Base-by-base conservation (phyloP, 768 basidiomycete species). In the Hygrophorus pudorinus region DNA sequence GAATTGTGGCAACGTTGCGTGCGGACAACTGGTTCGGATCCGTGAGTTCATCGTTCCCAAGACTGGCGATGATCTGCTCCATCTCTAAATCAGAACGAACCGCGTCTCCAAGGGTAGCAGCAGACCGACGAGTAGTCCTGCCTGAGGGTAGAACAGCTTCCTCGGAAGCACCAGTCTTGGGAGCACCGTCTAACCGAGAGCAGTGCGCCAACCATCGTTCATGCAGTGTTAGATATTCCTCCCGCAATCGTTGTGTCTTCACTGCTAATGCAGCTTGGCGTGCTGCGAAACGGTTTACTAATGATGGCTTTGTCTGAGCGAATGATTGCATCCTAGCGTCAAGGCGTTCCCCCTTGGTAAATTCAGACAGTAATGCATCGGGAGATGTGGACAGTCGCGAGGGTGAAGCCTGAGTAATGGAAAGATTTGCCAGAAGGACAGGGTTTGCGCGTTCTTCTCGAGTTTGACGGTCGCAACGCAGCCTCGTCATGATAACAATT, bases 1-100 rank as follows among this genome's bases (percentile, higher is more conserved):
- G 93, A 28, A 96, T 83, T 40, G 65, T 75, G 13, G 93, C 93
- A 28, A 89, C 74, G 50, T 96, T 96, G 49, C 78, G 73, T 44
- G 79, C 67, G 3, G 90, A 86, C n/a, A 96, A 78, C 49, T 86
- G 78, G 50, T 78, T 85, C 0, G 93, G 89, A 61, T 98, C 92
- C n/a, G 83, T 87, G 24, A 88, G 78, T 48, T 94, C 92, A 50
- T 94, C 90, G 52, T 83, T 85, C 18, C 89, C 91, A 32, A 96
- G 67, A 55, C 83, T 88, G n/a, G 89, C 89, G 46, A 98, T 85
- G 57, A 98, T 91, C 63, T 92, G 90, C 56, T 96, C 88, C 79
- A 96, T 92, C 67, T 97, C 94, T 45, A 94, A 73, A 62, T 97
- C 93, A 13, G 92, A 91, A 3, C 90, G 82, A 12, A 92, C 92